Base-by-base conservation (phyloP, 2,329 filamentous ascomycete species). In the Xylaria sp. region DNA sequence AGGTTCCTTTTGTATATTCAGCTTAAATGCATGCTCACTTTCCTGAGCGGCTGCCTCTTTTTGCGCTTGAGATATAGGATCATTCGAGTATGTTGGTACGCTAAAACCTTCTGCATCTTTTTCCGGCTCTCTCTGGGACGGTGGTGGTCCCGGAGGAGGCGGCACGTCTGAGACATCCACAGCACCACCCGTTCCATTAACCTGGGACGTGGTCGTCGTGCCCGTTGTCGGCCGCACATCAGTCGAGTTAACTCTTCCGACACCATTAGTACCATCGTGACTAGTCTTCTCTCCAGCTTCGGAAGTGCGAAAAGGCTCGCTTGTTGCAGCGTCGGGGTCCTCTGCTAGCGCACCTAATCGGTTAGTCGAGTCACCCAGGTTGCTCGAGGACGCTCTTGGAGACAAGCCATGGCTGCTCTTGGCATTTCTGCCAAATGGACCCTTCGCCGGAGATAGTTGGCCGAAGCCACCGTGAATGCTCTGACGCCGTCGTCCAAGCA, bases 21-120 rank as follows among this genome's bases (percentile, higher is more conserved):
- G 83, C 75, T 91, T 94, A 79, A 93, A 93, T 8, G 87, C 80
- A 47, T 87, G 84, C n/a, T 89, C 86, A 4, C 76, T 77, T 43
- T 88, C 86, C 51, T 88, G 86, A 11, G 77, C 80, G 52, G 75
- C 82, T 8, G 84, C 86, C 72, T 93, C 90, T 43, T 83, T 83
- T 74, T 93, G 85, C 7, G 90, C 91, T 72, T 89, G 86, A 0
- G 90, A 89, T 60, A 94, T 90, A 3, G 87, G 81, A 73, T 89
- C 81, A 67, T 87, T 82, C 68, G 82, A 80, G 1, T 85, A 79
- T 0, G 86, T 82, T 0, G 89, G 90, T n/a, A 94, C 84, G 3
- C 84, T 89, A 72, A 88, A 95, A 6, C 91, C 92, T 66, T 96
- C 91, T 0, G 86, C 79, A 72, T 95, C 92, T 72, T 87, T 91